Base-by-base conservation (phyloP, 2,329 filamentous ascomycete genomes). In the Arachnomyces sp. region DNA sequence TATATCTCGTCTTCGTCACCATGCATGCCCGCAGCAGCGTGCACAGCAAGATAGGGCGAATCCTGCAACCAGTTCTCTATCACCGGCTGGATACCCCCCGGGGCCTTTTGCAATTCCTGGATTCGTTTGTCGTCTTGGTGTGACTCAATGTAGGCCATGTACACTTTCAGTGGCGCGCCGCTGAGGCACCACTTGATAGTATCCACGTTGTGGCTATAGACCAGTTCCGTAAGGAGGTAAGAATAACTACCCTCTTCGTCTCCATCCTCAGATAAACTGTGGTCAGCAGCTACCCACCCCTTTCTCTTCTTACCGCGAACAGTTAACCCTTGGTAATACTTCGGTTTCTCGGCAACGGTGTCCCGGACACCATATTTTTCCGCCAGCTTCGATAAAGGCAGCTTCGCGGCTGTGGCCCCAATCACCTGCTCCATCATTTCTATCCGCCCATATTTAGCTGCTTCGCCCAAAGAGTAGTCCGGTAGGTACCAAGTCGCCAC, bases 131-230 rank as follows among this genome's bases (percentile, higher is more conserved):
- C 80, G 16, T 78, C 68, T 44, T 68, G 69, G 40, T 83, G 74
- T 1, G 66, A 58, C 48, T 78, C 73, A 0, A 79, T 71, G 54
- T 87, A 92, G 33, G 85, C 76, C 17, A 71, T 60, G 53, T 92
- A 92, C 39, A 76, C 68, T 20, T 78, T 71, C 49, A 76, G 62
- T 0, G 86, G 84, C 1, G 76, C 73, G 44, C 85, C 82, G 42
- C 82, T 79, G 40, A 87, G 60, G 57, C 90, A 85, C 77, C 84
- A 93, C 53, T 92, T 79, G 0, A 86, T 76, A 13, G 73, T 72
- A 30, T 81, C 74, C 12, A 90, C 56, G 14, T 69, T 81, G 3
- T 78, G 60, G n/a, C 48, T 38, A 3, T 50, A 37, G 1, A 59
- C 58, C 28, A 67, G 56, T 17, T 60, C 53, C 4, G 48, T 40